Base-by-base conservation (phyloP, 768 basidiomycete species). In the Leucocoprinus birnbaumii region DNA sequence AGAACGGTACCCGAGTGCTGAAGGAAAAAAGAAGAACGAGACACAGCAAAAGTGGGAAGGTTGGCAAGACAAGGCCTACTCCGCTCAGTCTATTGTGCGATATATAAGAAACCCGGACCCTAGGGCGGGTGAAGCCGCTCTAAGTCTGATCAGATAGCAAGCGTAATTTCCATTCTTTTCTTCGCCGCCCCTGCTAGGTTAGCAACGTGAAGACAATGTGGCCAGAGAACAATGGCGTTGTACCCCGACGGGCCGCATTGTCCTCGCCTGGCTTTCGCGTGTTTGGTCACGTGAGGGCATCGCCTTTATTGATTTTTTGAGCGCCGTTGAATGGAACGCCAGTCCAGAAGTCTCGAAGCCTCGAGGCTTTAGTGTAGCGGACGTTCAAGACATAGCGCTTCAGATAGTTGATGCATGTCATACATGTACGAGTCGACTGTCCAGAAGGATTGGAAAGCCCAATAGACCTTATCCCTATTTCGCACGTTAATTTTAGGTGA, bases 161-260 rank as follows among this genome's bases (percentile, higher is more conserved):
- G 22, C 22, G 25, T 31, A 51, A 18, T 26, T 27, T 46, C 26
- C 52, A 46, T 46, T 44, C 45, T 42, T 53, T 44, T 38, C n/a
- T 21, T 53, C 35, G 35, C 44, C 44, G 52, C 35, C 52, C 44
- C 37, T 24, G 35, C 11, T 37, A 22, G 7, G 16, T 18, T 53
- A 18, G 27, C 38, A 41, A 43, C 40, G 41, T 24, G 46, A 48
- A 27, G 42, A 55, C 48, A 55, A 55, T 55, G 53, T 46, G 54
- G 18, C 24, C 21, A 41, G 16, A 49, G 54, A 49, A 49, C 54
- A 55, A 49, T 55, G 54, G 26, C 51, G 14, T 16, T n/a, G 16
- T 11, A 18, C 21, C 16, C 35, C 24, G 14, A 6, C 45, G 27
- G 24, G 21, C 47, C 47, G 38, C 48, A 55, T 48, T 55, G 52